A percentile compares a stretch with the other conserved stretches of the same genome.
phyloP scores from a whole-genome alignment of 331 rosid genomes.

The Malus hybrid region DNA sequence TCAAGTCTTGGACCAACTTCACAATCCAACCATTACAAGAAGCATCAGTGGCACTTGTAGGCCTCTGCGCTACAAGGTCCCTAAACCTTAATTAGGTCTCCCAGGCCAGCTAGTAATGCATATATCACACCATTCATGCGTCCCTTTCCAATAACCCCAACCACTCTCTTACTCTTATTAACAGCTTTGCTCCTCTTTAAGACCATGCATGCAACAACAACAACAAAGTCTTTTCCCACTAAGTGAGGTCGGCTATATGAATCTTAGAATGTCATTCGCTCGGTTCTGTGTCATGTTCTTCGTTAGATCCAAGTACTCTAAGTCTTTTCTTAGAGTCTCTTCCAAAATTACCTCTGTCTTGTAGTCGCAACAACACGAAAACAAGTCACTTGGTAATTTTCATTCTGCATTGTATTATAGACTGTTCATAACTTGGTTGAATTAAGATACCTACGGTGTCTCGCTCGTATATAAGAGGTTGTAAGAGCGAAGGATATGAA shows the following conservation, averaged over 20 bases:
- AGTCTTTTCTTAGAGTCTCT: no score
- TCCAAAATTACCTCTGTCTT: no score
- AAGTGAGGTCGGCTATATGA: no score
- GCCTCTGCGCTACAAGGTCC: constrained; percentile 54
- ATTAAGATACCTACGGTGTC: constrained; percentile 52
- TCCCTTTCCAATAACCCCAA: constrained; percentile 93
- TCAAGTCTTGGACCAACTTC: constrained; percentile 41
- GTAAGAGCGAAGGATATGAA: constrained; percentile 69
- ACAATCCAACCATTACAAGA: constrained; percentile 29
- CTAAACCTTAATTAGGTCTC: constrained; percentile 51
- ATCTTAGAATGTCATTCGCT: no score
- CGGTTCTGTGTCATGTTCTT: no score
- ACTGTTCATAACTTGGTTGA: background rate
- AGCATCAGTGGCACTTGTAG: constrained; percentile 1
- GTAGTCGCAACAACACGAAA: background rate
- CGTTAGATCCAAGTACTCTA: no score
- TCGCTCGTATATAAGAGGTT: constrained; percentile 84
- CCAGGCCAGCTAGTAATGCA: constrained; percentile 55
- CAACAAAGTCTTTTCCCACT: no score
- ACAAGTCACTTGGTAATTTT: background rate
- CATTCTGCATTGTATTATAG: background rate
- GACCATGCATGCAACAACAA: constrained; percentile 50
- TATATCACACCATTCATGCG: constrained; percentile 85
- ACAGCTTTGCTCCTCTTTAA: constrained; percentile 89
- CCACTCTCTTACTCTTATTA: constrained; percentile 66